Base-by-base conservation (phyloP, 2,329 filamentous ascomycete genomes). In the Botrytis pseudocinerea region DNA sequence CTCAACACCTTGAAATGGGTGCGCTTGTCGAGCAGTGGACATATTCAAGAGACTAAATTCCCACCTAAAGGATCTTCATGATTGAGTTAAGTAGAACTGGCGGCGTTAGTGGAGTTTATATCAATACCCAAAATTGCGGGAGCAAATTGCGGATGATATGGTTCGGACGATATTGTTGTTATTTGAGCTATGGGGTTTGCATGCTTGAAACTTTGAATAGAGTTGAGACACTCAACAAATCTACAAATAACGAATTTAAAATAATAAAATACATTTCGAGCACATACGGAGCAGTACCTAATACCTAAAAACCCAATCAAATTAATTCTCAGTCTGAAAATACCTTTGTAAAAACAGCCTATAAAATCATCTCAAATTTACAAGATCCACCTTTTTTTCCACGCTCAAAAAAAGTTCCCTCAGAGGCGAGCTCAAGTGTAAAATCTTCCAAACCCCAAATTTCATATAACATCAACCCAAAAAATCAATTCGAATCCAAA, bases 1-100 rank as follows among this genome's bases (percentile, higher is more conserved):
- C 86, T 98, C 75, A 89, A 90, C 48, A 91, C 88, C 14, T 82
- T 98, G 77, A 89, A 90, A 74, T 98, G 95, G 87, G 86, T 94
- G 74, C 90, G 93, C 75, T 85, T 98, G 72, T 87, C 88, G 7
- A 89, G 87, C 73, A 85, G 87, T 44, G 93, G 93, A 6, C 84
- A 82, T 20, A 86, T 90, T 75, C 88, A 90, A 78, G 84, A 89
- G n/a, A 92, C 92, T 38, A 91, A 86, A 74, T 97, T 97, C 80
- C 95, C 95, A 32, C 94, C 94, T 4, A 90, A 87, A 78, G 87
- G 87, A 60, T 72, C 79, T 62, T 76, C 78, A 73, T 81, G 74
- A 80, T 65, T 44, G 22, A 69, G n/a, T 69, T 51, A 60, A 57
- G 28, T 46, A n/a, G 46, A 42, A 59, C n/a, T 65, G 73, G 72